Conservation (phyloP, 2,329 filamentous ascomycete species). For the Chaetomiaceae sp. region DNA sequence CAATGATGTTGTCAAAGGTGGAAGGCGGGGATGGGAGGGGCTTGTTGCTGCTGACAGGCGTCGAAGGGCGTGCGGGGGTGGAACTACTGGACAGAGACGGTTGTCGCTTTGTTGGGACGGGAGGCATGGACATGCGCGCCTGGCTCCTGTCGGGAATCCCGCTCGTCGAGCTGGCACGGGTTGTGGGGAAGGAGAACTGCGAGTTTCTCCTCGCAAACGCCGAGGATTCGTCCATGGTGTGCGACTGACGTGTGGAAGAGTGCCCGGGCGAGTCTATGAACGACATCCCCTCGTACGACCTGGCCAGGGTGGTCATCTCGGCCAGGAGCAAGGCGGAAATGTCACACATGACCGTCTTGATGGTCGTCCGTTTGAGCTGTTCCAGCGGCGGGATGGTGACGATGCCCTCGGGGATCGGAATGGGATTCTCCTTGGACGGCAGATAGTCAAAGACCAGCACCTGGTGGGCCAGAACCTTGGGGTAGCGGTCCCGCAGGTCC, state of each 20-base stretch:
- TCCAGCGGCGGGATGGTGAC: slow-evolving; percentile 64
- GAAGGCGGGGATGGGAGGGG: slow-evolving; percentile 43
- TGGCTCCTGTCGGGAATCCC: slow-evolving; percentile 54
- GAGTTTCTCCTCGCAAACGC: slow-evolving; percentile 48
- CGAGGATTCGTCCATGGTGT: slow-evolving; percentile 42
- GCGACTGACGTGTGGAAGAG: slow-evolving; percentile 37
- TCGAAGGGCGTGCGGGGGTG: slow-evolving; percentile 46
- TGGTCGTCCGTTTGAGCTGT: slow-evolving; percentile 69
- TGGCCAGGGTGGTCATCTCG: slow-evolving; percentile 70
- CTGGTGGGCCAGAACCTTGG: slow-evolving; percentile 71
- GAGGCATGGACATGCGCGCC: slow-evolving; percentile 78
- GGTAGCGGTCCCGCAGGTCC: slow-evolving; percentile 65
- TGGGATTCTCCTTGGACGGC: slow-evolving; percentile 41
- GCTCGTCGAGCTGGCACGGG: slow-evolving; percentile 51
- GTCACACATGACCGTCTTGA: slow-evolving; percentile 76
- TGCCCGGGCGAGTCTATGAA: slow-evolving; percentile 72
- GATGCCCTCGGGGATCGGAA: slow-evolving; percentile 62
- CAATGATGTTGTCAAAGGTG: slow-evolving; percentile 44
- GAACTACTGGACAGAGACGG: slow-evolving; percentile 42
- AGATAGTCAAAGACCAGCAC: slow-evolving; percentile 75
- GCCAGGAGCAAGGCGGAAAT: slow-evolving; percentile 68
- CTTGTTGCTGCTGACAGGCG: slow-evolving; percentile 41
- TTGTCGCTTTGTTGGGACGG: slow-evolving; percentile 49
- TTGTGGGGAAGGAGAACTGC: slow-evolving; percentile 44
- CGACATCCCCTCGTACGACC: slow-evolving; percentile 65